These are phyloP conservation scores for Sclerotinia minor DNA, from an alignment of 2,329 filamentous ascomycete species.

Conservation along the genomic window DNA sequence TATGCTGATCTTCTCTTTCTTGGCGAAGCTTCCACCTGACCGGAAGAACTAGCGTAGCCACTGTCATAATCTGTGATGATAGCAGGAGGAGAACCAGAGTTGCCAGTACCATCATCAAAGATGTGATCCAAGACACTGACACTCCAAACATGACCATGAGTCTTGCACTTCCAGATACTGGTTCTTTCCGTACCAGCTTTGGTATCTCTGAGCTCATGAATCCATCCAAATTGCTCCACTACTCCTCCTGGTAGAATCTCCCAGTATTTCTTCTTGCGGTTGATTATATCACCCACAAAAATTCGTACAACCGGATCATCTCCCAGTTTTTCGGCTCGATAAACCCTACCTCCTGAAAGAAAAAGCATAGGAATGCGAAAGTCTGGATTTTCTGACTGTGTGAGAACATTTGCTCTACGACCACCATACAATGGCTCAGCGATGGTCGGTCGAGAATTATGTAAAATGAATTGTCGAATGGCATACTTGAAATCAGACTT, in stretches of 20 bases:
- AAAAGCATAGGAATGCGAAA: constrained; percentile 2
- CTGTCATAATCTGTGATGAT: not conserved
- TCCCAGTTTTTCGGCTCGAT: not conserved
- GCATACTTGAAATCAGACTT: not conserved
- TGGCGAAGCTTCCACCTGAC: not conserved
- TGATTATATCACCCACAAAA: constrained; percentile 7
- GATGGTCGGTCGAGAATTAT: not conserved
- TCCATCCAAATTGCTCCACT: constrained; percentile 1
- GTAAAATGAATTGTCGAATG: not conserved
- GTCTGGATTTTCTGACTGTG: not conserved
- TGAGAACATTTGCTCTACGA: not conserved
- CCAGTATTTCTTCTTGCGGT: constrained; percentile 14
- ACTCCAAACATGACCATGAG: constrained; percentile 5
- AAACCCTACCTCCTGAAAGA: not conserved
- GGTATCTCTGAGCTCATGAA: not conserved
- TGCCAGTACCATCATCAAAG: not conserved
- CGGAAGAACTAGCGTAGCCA: not conserved
- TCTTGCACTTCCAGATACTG: constrained; percentile 8
- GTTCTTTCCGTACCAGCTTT: too few species aligned
- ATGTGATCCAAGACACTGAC: constrained; percentile 1
- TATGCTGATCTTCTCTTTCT: not conserved
- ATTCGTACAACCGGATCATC: not conserved
- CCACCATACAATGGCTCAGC: not conserved
- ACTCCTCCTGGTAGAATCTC: not conserved
- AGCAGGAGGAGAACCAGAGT: not conserved